phyloP scores from a whole-genome alignment of 306 rosid species.

The Hylodesmum podocarpum region DNA sequence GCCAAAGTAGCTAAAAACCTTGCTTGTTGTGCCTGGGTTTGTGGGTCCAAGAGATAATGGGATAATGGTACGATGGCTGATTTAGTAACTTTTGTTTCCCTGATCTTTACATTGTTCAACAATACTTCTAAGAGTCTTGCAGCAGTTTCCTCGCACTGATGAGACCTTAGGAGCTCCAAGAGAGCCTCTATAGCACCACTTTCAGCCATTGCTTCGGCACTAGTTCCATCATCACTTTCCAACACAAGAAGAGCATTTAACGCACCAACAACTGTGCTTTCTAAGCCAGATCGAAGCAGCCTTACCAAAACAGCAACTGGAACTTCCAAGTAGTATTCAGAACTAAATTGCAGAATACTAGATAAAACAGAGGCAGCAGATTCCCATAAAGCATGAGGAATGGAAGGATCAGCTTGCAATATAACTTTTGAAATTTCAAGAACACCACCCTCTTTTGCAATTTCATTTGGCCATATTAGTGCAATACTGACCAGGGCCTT shows the following conservation, averaged over 20 bases:
- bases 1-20: conserved; percentile 93
- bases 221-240: conserved; percentile 90
- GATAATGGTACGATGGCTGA: conserved; percentile 89
- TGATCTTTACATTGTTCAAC: conserved; percentile 91
- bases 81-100: conserved; percentile 90
- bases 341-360: conserved; percentile 89
- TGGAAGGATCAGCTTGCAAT: conserved; percentile 88
- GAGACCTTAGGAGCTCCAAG: conserved; percentile 88
- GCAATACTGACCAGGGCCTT: conserved; percentile 95
- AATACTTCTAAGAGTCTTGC: conserved; percentile 93
- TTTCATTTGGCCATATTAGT: conserved; percentile 94
- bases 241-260: conserved; percentile 94
- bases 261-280: conserved; percentile 82
- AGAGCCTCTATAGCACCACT: conserved; percentile 98
- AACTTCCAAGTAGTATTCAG: conserved; percentile 92
- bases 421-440: conserved; percentile 85
- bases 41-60: conserved; percentile 97
- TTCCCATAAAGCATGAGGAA: conserved; percentile 98
- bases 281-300: conserved; percentile 94
- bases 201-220: conserved; percentile 99
- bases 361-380: conserved; percentile 95
- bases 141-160: conserved; percentile 95
- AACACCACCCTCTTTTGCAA: conserved; percentile 97
- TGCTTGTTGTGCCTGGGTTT: conserved; percentile 97
- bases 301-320: conserved; percentile 96